Percentiles rank a stretch among this genome's conserved stretches.
phyloP scores from a whole-genome alignment of 139 green algal species.

The Chlorella sp. region DNA sequence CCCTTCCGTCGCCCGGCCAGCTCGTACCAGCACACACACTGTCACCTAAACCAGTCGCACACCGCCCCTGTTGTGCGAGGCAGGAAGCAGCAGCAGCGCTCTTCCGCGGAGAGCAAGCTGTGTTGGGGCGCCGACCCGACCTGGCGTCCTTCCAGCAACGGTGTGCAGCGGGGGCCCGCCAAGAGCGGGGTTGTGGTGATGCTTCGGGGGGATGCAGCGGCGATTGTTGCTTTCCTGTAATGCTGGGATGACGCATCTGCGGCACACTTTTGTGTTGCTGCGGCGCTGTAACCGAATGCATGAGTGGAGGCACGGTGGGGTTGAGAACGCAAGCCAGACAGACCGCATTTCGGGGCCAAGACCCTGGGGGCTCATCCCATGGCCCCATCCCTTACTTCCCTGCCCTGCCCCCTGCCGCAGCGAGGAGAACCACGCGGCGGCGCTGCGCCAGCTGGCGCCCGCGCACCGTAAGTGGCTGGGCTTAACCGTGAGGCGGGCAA shows the following conservation, averaged over 20 bases:
- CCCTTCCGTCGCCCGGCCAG: neutral
- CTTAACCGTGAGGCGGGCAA: too few relatives aligned
- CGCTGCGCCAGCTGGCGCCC: conserved; percentile 17
- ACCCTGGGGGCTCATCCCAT: too few relatives aligned
- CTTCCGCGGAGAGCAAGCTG: conserved; percentile 14
- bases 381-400: too few relatives aligned
- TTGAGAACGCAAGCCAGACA: too few relatives aligned
- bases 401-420: neutral
- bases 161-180: neutral
- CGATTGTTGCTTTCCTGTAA: too few relatives aligned
- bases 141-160: conserved; percentile 20
- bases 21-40: neutral
- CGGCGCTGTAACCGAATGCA: too few relatives aligned
- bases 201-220: too few relatives aligned
- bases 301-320: neutral
- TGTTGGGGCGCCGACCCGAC: conserved; percentile 13
- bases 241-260: too few relatives aligned
- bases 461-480: neutral
- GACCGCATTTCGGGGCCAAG: too few relatives aligned
- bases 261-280: too few relatives aligned
- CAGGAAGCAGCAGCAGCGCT: conserved; percentile 28
- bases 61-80: neutral
- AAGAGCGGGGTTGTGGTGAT: neutral
- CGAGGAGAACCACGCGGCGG: conserved; percentile 16
- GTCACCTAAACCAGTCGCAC: neutral